phyloP scores from a whole-genome alignment of 495 filamentous ascomycete genomes.

The Penicillium silybi region DNA sequence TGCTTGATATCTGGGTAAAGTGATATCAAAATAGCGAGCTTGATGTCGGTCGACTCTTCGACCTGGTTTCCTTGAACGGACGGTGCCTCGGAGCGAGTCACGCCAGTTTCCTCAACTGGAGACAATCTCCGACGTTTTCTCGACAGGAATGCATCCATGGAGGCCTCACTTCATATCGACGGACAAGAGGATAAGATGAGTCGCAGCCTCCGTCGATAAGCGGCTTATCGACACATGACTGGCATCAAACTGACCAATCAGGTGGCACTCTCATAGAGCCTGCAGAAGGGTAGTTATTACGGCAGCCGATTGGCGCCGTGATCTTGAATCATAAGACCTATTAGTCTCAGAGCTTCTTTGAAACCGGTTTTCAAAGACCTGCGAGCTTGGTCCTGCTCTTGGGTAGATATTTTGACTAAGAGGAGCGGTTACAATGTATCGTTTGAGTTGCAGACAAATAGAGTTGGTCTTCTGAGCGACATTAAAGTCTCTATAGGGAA shows the following conservation, averaged over 20 bases:
- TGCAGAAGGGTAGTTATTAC: background rate
- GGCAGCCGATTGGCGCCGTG: too few species aligned
- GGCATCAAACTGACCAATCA: constrained; percentile 33
- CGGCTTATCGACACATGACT: constrained; percentile 32
- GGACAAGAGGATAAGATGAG: background rate
- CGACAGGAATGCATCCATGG: constrained; percentile 58
- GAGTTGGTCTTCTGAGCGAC: too few species aligned
- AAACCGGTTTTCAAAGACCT: too few species aligned
- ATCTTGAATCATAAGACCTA: too few species aligned
- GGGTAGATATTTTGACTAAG: too few species aligned
- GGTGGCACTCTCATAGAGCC: background rate
- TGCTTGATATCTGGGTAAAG: constrained; percentile 62
- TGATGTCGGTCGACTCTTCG: constrained; percentile 82
- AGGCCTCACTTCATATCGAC: background rate
- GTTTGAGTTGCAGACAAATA: too few species aligned
- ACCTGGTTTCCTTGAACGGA: constrained; percentile 21
- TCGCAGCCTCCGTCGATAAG: constrained; percentile 7
- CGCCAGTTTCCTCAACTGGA: background rate
- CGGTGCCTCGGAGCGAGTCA: background rate
- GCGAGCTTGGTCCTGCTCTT: too few species aligned
- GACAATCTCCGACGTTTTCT: constrained; percentile 46
- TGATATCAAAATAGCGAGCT: constrained; percentile 77
- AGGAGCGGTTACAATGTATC: too few species aligned
- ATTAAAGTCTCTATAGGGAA: too few species aligned
- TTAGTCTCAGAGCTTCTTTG: too few species aligned